phyloP scores from a whole-genome alignment of 257 asterid genomes.

The Galeopsis tetrahit region DNA sequence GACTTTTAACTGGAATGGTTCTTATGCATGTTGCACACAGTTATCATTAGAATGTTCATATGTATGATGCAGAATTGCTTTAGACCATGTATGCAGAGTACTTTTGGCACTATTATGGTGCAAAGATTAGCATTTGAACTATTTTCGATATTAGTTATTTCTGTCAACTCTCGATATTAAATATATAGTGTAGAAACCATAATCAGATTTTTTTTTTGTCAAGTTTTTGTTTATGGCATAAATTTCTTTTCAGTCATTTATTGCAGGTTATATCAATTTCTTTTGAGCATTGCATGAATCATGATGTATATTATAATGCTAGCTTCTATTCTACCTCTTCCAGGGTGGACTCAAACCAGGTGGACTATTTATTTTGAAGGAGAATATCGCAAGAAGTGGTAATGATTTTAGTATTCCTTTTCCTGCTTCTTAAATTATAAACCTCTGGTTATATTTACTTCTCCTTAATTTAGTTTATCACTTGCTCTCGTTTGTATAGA shows the following conservation, averaged over 20 bases:
- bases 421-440: background rate
- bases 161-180: background rate
- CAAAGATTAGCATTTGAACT: background rate
- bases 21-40: conserved; percentile 11
- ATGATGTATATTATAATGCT: conserved; percentile 10
- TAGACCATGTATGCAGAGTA: too few species aligned
- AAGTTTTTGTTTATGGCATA: background rate
- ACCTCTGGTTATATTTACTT: background rate
- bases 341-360: conserved; percentile 90
- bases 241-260: background rate
- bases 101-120: background rate
- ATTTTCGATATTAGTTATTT: background rate
- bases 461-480: background rate
- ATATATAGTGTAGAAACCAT: background rate
- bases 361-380: conserved; percentile 86
- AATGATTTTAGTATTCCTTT: conserved; percentile 32
- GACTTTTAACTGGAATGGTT: background rate
- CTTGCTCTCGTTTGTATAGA: background rate
- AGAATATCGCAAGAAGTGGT: conserved; percentile 87
- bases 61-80: too few species aligned
- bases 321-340: conserved; percentile 21
- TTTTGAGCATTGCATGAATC: background rate
- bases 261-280: background rate
- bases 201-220: background rate
- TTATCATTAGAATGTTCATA: conserved; percentile 2